Percentiles rank a stretch among this genome's conserved stretches.
Evolutionary conservation across 306 rosid species (phyloP).

Genomic region (Citrullus colocynthis): DNA sequence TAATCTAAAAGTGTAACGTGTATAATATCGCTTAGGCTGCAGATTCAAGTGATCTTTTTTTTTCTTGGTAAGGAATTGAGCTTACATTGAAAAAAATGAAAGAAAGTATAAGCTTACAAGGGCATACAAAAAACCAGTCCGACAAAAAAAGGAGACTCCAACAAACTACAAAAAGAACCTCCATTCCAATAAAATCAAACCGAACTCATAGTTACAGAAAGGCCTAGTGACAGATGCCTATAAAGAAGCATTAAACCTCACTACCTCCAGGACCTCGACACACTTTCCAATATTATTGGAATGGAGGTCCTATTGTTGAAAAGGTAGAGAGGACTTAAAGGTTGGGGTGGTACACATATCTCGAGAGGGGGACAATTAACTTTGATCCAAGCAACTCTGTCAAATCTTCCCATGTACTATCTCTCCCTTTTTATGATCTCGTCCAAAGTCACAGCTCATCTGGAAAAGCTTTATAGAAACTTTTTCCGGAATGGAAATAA

Average conservation of each 20-base stretch:
- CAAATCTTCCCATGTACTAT: no score
- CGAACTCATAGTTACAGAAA: neutral
- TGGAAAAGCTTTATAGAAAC: no score
- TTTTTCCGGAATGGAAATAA: no score
- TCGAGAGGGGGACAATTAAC: no score
- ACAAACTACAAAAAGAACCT: neutral
- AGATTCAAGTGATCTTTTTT: neutral
- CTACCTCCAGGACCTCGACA: neutral
- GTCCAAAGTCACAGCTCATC: no score
- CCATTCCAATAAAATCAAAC: neutral
- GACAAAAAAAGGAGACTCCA: neutral
- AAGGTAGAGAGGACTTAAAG: no score
- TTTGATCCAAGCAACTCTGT: no score
- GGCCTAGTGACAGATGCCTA: neutral
- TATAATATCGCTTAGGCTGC: neutral
- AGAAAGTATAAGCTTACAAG: neutral
- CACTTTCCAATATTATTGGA: neutral
- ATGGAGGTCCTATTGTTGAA: no score
- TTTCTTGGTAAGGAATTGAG: neutral
- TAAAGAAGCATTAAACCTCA: neutral
- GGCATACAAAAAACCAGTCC: no score
- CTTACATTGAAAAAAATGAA: neutral
- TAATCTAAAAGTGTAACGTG: neutral
- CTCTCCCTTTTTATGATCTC: no score
- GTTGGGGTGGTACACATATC: no score